Evolutionary conservation across 164 flowering plant genomes (phyloP), one percentile per base, ranked within the genome.

Genomic region (Aristolochia fimbriata): DNA sequence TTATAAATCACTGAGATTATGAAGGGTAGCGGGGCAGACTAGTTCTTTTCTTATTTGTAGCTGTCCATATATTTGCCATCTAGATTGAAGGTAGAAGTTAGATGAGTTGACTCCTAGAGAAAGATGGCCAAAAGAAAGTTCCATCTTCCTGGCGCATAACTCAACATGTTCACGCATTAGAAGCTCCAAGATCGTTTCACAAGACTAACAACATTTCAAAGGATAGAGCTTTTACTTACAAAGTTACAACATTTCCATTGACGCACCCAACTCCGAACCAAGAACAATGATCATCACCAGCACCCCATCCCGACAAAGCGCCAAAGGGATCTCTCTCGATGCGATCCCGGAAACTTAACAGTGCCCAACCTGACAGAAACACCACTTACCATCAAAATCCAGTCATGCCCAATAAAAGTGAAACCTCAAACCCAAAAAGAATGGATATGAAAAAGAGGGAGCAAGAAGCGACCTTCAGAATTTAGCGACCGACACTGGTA

Each of bases 251-350:
- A 59, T 70, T 74, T 16, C 83, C 83, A 21, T 75, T 65, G 0
- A 75, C 75, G 69, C 86, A 84, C 31, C 65, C 69, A 20, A 84
- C 78, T 11, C 89, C 89, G 27, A 71, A 76, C 89, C 86, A 80
- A 2, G 72, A 75, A 60, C 89, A 82, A 1, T 67, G 81, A 66
- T 81, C 74, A 25, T 58, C 77, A 47, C 17, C 70, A 14, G 41
- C 27, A 27, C 58, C 53, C 84, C 88, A 83, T 59, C 67, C 54
- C 31, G 68, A 68, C 24, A 83, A 67, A 56, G 74, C 83, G 15
- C 78, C 77, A 55, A 55, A 77, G 0, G 85, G 83, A 68, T 83
- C 86, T 7, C 59, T 69, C 60, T 56, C 74, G 54, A 80, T 75
- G 27, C 73, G 58, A 55, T 80, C 84, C 51, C 74, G 63, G 49